Evolutionary conservation across 768 basidiomycete genomes (phyloP).

Genomic region (Lactarius sp.): DNA sequence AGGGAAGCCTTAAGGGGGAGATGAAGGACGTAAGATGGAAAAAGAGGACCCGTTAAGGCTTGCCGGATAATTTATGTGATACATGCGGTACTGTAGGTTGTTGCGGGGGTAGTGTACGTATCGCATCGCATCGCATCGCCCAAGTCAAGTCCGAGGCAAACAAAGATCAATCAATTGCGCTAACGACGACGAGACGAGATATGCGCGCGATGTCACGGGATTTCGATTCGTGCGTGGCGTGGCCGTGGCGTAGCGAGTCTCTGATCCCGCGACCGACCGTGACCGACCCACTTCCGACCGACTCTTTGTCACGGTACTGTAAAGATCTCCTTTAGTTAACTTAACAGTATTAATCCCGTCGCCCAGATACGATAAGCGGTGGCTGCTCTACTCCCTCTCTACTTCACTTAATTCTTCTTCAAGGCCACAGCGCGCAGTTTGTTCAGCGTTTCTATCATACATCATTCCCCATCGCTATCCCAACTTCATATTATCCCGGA

Average conservation of each 20-base stretch:
- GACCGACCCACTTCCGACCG: neutral
- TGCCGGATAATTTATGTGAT: too few species aligned
- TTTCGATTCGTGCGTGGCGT: neutral
- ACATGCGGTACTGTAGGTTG: too few species aligned
- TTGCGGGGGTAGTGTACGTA: too few species aligned
- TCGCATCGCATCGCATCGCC: neutral
- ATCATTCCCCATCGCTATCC: constrained; percentile 9
- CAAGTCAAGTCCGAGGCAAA: neutral
- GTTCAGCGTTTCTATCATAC: neutral
- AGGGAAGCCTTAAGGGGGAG: neutral
- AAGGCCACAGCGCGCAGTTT: neutral
- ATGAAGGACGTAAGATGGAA: neutral
- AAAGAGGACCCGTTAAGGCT: neutral
- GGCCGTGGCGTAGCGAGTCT: too few species aligned
- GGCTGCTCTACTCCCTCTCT: neutral
- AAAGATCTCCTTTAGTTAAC: neutral
- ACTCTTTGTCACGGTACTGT: neutral
- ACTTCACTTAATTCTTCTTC: neutral
- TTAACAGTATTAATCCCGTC: neutral
- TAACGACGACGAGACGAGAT: neutral
- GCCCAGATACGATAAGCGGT: neutral
- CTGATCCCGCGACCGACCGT: neutral
- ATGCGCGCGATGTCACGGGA: constrained; percentile 15
- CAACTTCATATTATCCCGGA: neutral
- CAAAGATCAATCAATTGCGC: neutral